Evolutionary conservation across 371 early-diverging fungal genomes (phyloP).

Genomic region (Circinella minor): DNA sequence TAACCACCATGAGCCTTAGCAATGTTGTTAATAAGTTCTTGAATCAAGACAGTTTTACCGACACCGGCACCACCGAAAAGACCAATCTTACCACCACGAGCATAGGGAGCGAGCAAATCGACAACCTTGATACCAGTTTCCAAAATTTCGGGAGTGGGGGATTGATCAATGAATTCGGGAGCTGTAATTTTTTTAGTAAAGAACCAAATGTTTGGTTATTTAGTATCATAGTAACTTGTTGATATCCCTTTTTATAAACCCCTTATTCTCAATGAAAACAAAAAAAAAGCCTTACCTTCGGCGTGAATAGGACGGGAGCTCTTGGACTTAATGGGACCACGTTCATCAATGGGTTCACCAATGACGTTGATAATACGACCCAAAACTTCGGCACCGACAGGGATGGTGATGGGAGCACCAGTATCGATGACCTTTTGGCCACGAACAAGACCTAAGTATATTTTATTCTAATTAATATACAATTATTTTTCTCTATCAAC

Average conservation of each 20-base stretch:
- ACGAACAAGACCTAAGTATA: conserved; percentile 89
- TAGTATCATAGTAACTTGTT: too few relatives aligned
- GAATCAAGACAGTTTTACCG: conserved; percentile 97
- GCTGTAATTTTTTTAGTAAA: conserved; percentile 33
- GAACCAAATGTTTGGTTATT: too few relatives aligned
- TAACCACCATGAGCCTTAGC: conserved; percentile 98
- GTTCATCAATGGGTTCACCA: conserved; percentile 98
- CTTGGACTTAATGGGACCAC: conserved; percentile 94
- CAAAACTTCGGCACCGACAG: conserved; percentile 94
- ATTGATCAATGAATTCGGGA: conserved; percentile 94
- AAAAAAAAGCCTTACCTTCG: conserved; percentile 21
- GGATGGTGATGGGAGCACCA: conserved; percentile 93
- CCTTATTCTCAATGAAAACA: too few relatives aligned
- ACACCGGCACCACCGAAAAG: conserved; percentile 66
- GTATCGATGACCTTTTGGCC: conserved; percentile 96
- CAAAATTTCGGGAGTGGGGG: conserved; percentile 91
- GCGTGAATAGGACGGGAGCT: conserved; percentile 86
- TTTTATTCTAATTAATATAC: neutral
- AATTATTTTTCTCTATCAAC: too few relatives aligned
- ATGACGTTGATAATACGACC: conserved; percentile 99
- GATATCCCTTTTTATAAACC: too few relatives aligned
- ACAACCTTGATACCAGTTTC: conserved; percentile 98
- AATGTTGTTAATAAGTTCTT: conserved; percentile 97
- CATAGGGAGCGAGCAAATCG: conserved; percentile 95
- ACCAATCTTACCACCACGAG: conserved; percentile 87